These are phyloP conservation scores for Trametopsis cervina DNA, from an alignment of 768 basidiomycete genomes.

Conservation along the genomic window DNA sequence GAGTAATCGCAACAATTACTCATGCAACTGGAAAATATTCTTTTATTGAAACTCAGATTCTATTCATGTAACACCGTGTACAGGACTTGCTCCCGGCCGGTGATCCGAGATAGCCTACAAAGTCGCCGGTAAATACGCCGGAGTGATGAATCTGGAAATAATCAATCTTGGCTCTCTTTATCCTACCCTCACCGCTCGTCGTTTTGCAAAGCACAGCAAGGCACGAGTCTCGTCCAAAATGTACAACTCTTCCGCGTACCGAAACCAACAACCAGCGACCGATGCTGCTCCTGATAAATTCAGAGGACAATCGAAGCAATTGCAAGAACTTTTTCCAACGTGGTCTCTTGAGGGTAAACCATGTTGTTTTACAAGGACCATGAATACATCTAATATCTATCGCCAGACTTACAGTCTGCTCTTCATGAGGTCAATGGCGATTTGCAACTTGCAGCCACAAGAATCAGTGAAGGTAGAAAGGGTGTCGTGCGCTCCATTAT, in stretches of 20 bases:
- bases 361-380: slow-evolving; percentile 4
- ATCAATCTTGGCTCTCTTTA: slow-evolving; percentile 11
- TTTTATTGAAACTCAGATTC: too few species aligned
- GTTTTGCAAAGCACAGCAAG: slow-evolving; percentile 12
- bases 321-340: slow-evolving; percentile 64
- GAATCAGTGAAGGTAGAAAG: slow-evolving; percentile 66
- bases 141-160: too few species aligned
- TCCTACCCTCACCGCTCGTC: slow-evolving; percentile 16
- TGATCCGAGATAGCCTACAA: too few species aligned
- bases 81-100: too few species aligned
- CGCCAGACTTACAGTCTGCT: slow-evolving; percentile 58
- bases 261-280: slow-evolving; percentile 20
- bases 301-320: slow-evolving; percentile 46
- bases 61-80: too few species aligned
- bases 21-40: too few species aligned
- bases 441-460: slow-evolving; percentile 58
- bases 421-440: slow-evolving; percentile 66
- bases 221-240: slow-evolving; percentile 17
- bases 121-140: too few species aligned
- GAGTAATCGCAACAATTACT: too few species aligned
- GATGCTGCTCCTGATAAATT: slow-evolving; percentile 32
- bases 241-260: slow-evolving; percentile 26
- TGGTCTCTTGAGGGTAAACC: slow-evolving; percentile 64
- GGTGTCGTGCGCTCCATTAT: slow-evolving; percentile 5
- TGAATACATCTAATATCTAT: slow-evolving; percentile 9